Conservation (phyloP, 768 basidiomycete species). For the Coprinellus aureogranulatus region DNA sequence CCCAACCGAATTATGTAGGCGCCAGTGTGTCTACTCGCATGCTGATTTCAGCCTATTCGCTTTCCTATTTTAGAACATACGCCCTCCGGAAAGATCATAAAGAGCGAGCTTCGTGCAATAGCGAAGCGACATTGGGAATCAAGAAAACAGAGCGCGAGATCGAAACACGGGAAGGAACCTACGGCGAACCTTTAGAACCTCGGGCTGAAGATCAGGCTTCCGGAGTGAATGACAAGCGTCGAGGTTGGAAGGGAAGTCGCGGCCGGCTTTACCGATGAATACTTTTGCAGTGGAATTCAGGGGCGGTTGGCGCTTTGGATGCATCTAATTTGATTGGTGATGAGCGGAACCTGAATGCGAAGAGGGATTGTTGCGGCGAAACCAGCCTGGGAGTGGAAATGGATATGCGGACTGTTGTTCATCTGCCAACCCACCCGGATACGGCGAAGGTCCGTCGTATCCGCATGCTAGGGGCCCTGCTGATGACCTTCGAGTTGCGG, state of each 20-base stretch:
- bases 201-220: neutral
- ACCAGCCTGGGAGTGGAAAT: too few species aligned
- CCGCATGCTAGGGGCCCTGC: too few species aligned
- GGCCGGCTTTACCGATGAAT: too few species aligned
- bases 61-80: conserved; percentile 40
- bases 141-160: conserved; percentile 27
- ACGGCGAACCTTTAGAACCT: conserved; percentile 32
- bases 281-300: too few species aligned
- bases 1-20: neutral
- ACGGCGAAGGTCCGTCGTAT: too few species aligned
- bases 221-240: neutral
- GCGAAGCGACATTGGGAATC: conserved; percentile 43
- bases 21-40: neutral
- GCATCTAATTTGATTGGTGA: too few species aligned
- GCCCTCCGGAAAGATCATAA: conserved; percentile 60
- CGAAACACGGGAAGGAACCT: conserved; percentile 26
- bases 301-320: too few species aligned
- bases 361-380: too few species aligned
- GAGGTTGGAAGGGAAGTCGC: neutral
- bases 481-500: too few species aligned
- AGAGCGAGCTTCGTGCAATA: conserved; percentile 47
- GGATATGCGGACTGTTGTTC: too few species aligned
- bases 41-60: neutral
- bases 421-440: too few species aligned
- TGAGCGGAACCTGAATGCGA: too few species aligned